These are phyloP conservation scores for Corinectria fuckeliana DNA, from an alignment of 2,329 filamentous ascomycete genomes.

Conservation along the genomic window DNA sequence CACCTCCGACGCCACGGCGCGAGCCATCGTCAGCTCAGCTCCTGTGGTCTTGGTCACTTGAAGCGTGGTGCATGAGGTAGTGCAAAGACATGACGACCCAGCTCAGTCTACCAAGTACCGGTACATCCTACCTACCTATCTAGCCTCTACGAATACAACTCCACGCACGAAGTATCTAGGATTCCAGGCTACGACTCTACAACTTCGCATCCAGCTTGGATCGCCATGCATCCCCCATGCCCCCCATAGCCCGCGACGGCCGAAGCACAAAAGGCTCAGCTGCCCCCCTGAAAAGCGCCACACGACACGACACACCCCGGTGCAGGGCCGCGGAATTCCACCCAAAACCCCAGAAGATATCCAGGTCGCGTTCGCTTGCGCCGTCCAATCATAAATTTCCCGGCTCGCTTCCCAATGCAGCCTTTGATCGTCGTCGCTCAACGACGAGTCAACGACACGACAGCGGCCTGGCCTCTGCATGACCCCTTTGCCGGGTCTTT, in stretches of 20 bases:
- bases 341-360: no score
- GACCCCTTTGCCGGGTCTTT: background rate
- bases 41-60: background rate
- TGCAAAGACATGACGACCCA: no score
- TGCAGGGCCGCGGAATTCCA: slow-evolving; percentile 31
- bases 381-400: slow-evolving; percentile 39
- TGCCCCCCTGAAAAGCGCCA: background rate
- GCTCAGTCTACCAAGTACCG: no score
- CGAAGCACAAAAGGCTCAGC: background rate
- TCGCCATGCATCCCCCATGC: background rate
- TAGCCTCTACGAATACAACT: no score
- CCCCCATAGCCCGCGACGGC: no score
- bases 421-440: slow-evolving; percentile 16
- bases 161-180: background rate
- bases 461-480: background rate
- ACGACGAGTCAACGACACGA: slow-evolving; percentile 6
- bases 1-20: background rate
- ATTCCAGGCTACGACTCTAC: background rate
- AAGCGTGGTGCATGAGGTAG: background rate
- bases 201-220: background rate
- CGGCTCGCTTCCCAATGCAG: slow-evolving; percentile 41
- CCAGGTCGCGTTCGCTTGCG: slow-evolving; percentile 37
- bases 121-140: no score
- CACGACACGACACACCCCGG: slow-evolving; percentile 2
- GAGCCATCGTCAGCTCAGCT: background rate